Base-by-base conservation (phyloP, 371 early-diverging fungal species). In the Mucor racemosus region DNA sequence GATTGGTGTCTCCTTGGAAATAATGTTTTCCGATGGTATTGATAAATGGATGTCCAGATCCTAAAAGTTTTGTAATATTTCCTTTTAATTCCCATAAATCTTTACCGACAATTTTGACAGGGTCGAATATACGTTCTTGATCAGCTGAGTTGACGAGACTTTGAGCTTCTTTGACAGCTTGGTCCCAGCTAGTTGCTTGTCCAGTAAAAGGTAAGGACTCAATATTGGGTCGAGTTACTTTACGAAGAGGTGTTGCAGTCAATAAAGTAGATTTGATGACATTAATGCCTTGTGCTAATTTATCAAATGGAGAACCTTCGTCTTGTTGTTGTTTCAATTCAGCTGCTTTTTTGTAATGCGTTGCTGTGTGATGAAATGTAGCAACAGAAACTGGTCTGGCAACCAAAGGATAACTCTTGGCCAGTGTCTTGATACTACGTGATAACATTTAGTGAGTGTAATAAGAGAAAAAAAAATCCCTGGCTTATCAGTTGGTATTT, bases 21-120 rank as follows among this genome's bases (percentile, higher is more conserved):
- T 97, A 97, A 77, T 98, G 97, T 62, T 88, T 88, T 41, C 90
- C 87, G 50, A 98, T 91, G 5, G 93, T 94, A 65, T 92, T 87
- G 34, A 97, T 79, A 69, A 94, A 90, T 19, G 97, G 96, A 66
- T 96, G 95, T 3, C 91, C 93, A 46, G 88, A 86, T 36, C 93
- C 94, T 40, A 97, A 74, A 15, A 97, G 79, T 35, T 85, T 79
- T 7, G 88, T 84, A 60, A 98, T 93, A 72, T 97, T 96, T 56
- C 88, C 86, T 44, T 94, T 95, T 21, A 98, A 82, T 50, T 94
- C 88, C 60, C 88, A 81, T 48, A 97, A 75, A 76, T 97, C 94
- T 7, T 81, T 75, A n/a, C 94, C 94, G 0, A 94, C 82, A 8
- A 94, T 73, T 41, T 91, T 78, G 64, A 79, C 73, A 6, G 86